phyloP scores from a whole-genome alignment of 2,329 filamentous ascomycete genomes.

The Fusarium algeriense region DNA sequence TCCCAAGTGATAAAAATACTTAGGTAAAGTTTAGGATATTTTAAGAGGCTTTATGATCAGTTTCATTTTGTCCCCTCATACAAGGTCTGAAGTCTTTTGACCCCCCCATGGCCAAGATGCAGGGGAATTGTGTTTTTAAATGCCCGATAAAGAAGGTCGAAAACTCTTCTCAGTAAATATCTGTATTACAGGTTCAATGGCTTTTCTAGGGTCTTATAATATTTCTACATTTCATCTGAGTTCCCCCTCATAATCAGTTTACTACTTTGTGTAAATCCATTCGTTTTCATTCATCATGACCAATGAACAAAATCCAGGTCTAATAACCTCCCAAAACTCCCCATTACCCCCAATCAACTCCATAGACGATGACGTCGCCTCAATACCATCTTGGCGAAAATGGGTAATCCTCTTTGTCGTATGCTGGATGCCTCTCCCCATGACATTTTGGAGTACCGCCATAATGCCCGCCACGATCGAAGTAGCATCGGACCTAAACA shows the following conservation, averaged over 20 bases:
- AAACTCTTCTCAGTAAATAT: neutral
- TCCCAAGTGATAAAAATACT: too few relatives aligned
- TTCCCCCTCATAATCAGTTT: neutral
- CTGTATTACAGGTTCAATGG: too few relatives aligned
- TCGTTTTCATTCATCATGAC: conserved; percentile 7
- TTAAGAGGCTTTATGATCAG: too few relatives aligned
- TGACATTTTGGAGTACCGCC: conserved; percentile 47
- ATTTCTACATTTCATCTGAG: neutral
- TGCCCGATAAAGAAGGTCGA: neutral
- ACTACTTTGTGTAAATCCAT: neutral
- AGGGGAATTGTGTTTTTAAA: neutral
- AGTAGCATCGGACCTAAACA: conserved; percentile 31
- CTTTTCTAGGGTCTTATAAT: neutral
- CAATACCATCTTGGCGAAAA: conserved; percentile 43
- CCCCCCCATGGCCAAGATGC: neutral
- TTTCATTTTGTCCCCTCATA: too few relatives aligned
- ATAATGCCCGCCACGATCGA: conserved; percentile 44
- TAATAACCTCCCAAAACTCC: neutral
- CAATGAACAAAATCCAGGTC: conserved; percentile 18
- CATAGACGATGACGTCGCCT: conserved; percentile 40
- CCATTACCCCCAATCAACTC: conserved; percentile 3
- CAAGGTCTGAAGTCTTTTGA: too few relatives aligned
- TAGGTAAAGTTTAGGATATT: too few relatives aligned
- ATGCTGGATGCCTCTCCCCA: conserved; percentile 47
- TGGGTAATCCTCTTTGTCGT: conserved; percentile 48